Evolutionary conservation across 2,329 filamentous ascomycete genomes (phyloP), one percentile per base, ranked within the genome.

Genomic region (Samsoniella hepiali): DNA sequence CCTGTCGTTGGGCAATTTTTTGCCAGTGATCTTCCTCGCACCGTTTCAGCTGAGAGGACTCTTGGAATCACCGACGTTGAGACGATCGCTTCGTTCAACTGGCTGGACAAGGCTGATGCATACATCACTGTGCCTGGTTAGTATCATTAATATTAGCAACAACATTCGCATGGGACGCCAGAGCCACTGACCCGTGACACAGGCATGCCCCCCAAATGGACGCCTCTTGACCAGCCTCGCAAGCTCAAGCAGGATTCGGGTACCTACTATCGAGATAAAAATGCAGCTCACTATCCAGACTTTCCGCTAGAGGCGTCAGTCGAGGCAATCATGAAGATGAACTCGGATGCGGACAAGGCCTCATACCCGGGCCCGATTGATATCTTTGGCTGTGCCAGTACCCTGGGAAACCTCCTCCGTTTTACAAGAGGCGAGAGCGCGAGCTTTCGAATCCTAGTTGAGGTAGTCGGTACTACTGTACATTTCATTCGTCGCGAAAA

Each of bases 401-500:
- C 85, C 0, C 64, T 90, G 0, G 83, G 85, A 0, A 88, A 84
- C 68, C 78, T 91, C 0, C 73, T 89, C 1, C 79, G 84, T 1
- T 89, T 88, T 66, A 75, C 79, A 5, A 73, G 78, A 2, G 76
- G 75, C 0, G 65, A 76, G 1, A 74, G 81, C 15, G 77, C 77
- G 54, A 61, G 77, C 0, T 90, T 90, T 67, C 81, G 87, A 2
- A 84, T 89, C 64, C 74, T 83, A 3, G 78, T 88, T 5, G 82
- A 90, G 65, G 71, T 77, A 0, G 73, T 90, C 1, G 76, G 80
- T 1, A 73, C 79, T 17, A 86, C 84, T 0, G 79, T 89, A 0
- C 88, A 91, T 73, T 81, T 91, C 56, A 72, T 88, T 13, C 83
- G 88, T 1, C 79, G 83, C 29, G 87, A 89, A 68, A 86, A 84